phyloP scores from a whole-genome alignment of 2,329 filamentous ascomycete species.

The Aureobasidium sp. region DNA sequence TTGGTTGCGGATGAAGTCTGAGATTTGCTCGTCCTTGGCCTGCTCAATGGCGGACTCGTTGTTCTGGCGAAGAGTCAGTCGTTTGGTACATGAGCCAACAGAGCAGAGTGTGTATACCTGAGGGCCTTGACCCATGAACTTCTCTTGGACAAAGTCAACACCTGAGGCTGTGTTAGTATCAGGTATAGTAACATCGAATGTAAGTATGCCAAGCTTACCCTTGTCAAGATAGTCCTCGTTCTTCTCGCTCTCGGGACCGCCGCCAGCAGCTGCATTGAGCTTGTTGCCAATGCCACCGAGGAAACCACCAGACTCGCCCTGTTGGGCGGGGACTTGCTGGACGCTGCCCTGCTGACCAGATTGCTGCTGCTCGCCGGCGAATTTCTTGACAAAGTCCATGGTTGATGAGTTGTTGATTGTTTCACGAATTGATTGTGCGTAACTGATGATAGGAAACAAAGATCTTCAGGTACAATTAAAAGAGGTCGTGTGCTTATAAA shows the following conservation, averaged over 20 bases:
- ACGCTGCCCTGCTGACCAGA: conserved; percentile 21
- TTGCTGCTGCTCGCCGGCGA: conserved; percentile 29
- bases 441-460: not conserved
- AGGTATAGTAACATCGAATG: not conserved
- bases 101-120: not conserved
- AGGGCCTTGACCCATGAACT: conserved; percentile 60
- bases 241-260: conserved; percentile 68
- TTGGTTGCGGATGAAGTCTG: conserved; percentile 59
- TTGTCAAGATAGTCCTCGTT: conserved; percentile 80
- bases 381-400: conserved; percentile 45
- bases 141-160: conserved; percentile 71
- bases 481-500: not conserved
- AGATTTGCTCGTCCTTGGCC: conserved; percentile 74
- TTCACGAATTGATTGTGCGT: not conserved
- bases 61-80: conserved; percentile 44
- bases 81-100: not conserved
- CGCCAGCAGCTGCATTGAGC: conserved; percentile 64
- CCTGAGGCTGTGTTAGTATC: conserved; percentile 42
- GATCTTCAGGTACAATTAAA: conserved; percentile 5
- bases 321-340: conserved; percentile 26
- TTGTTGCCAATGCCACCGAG: conserved; percentile 60
- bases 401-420: conserved; percentile 15
- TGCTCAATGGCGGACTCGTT: conserved; percentile 66
- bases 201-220: conserved; percentile 42
- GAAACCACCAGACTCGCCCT: conserved; percentile 38